Evolutionary conservation across 176 grass and related monocot species (phyloP).

Genomic region (Pontederia paniculata): DNA sequence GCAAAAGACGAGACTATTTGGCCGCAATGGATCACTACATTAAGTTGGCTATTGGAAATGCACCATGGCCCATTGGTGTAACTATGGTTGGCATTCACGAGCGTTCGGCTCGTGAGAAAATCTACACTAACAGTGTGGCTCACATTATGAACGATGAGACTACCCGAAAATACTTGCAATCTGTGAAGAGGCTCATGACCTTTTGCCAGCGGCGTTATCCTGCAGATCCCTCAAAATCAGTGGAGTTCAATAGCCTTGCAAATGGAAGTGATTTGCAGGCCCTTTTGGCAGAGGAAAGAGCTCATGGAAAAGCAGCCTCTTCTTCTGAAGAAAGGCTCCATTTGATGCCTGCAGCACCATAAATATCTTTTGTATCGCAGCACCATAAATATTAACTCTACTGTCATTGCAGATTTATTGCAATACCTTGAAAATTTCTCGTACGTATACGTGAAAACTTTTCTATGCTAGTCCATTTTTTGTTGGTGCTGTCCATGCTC

Average conservation of each 20-base stretch:
- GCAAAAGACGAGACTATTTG: slow-evolving; percentile 59
- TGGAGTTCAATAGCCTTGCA: slow-evolving; percentile 81
- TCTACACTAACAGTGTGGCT: slow-evolving; percentile 58
- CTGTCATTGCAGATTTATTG: too few species aligned
- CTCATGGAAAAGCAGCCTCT: not conserved
- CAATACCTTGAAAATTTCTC: too few species aligned
- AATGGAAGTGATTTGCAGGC: slow-evolving; percentile 63
- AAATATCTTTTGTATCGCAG: too few species aligned
- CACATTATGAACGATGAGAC: slow-evolving; percentile 91
- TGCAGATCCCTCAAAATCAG: slow-evolving; percentile 53
- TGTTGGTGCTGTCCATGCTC: too few species aligned
- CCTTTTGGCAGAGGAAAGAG: slow-evolving; percentile 35
- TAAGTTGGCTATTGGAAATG: slow-evolving; percentile 76
- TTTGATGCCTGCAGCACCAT: not conserved
- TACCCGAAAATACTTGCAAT: slow-evolving; percentile 64
- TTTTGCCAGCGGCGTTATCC: slow-evolving; percentile 67
- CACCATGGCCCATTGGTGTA: slow-evolving; percentile 85
- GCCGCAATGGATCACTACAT: slow-evolving; percentile 63
- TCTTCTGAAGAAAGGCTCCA: slow-evolving; percentile 5
- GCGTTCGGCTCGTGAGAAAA: slow-evolving; percentile 65
- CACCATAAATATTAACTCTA: too few species aligned
- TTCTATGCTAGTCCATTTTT: too few species aligned
- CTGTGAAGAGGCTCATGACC: slow-evolving; percentile 63
- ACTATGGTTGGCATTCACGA: slow-evolving; percentile 94
- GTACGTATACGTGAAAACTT: too few species aligned